Base-by-base conservation (phyloP, 805 yeast species). In the Lipomyces oligophaga region DNA sequence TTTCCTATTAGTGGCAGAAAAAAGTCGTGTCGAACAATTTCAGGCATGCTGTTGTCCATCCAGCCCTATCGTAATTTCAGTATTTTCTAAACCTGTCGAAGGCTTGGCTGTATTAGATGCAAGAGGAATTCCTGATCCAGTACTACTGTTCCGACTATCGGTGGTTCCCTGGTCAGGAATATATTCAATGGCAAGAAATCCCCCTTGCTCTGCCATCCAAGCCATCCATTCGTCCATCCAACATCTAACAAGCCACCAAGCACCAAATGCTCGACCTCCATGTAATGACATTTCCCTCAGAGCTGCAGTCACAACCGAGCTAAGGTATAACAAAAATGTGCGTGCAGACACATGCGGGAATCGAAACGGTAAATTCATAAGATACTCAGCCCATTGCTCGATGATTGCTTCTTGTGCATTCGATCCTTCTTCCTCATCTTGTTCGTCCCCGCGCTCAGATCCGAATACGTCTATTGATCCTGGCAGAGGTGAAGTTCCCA, bases 161-260 rank as follows among this genome's bases (percentile, higher is more conserved):
- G 31, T 11, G 35, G n/a, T 11, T 5, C 33, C 49, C 13, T 28
- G 34, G 15, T 33, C 25, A 7, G 53, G 47, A 10, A 45, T 31
- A 35, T 18, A 47, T 5, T 50, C 49, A 10, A 48, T 44, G 6
- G 34, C 21, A n/a, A 66, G 40, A 40, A 63, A 63, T 16, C 65
- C 66, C 15, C 65, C 63, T 49, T 61, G 63, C 58, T 82, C 87
- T 21, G 81, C 80, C 46, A 75, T 66, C 79, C 86, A 81, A 2
- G 73, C 73, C 50, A 82, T 67, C 73, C 78, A 83, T 59, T 83
- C 90, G 58, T 81, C 86, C 5, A 80, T 68, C 88, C 90, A 84
- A 61, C 87, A 79, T 45, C 84, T 69, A 2, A 82, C 69, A 35
- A 78, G 38, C 86, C 87, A 83, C 90, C 90, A 84, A 2, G 79